Evolutionary conservation across 139 green algal species (phyloP).

Genomic region (Limnomonas spitsbergensis): DNA sequence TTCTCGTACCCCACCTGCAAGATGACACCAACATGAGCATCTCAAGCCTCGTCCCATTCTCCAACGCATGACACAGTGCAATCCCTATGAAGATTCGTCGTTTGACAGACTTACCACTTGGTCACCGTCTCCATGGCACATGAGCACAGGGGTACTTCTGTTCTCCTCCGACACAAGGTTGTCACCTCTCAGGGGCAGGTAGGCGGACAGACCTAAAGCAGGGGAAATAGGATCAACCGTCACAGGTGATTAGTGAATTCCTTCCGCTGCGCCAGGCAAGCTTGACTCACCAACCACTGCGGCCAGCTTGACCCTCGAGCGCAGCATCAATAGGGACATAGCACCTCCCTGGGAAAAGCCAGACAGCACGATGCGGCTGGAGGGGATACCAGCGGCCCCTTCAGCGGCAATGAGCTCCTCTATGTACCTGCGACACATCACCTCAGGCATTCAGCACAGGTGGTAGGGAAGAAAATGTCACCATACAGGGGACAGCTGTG

Average conservation of each 20-base stretch:
- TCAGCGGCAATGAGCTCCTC: conserved; percentile 52
- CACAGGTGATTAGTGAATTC: background rate
- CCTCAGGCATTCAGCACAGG: background rate
- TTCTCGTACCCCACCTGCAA: conserved; percentile 56
- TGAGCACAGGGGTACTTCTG: conserved; percentile 27
- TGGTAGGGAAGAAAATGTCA: background rate
- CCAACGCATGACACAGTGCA: background rate
- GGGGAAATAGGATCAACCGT: background rate
- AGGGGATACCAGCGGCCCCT: conserved; percentile 46
- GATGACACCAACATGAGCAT: background rate
- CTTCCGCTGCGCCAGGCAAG: background rate
- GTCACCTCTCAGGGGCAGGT: conserved; percentile 62
- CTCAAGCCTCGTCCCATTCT: background rate
- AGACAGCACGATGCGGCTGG: conserved; percentile 54
- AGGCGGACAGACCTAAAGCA: conserved; percentile 53
- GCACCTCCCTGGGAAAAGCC: conserved; percentile 79
- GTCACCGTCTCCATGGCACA: conserved; percentile 31
- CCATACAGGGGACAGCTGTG: background rate
- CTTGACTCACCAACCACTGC: conserved; percentile 47
- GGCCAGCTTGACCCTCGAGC: conserved; percentile 51
- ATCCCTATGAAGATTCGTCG: background rate
- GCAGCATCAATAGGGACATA: conserved; percentile 62
- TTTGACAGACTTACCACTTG: conserved; percentile 16
- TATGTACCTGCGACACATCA: conserved; percentile 45
- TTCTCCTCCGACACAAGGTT: conserved; percentile 59